Evolutionary conservation across 148 eudicot genomes (phyloP).

Genomic region (Vaccinium myrtillus): DNA sequence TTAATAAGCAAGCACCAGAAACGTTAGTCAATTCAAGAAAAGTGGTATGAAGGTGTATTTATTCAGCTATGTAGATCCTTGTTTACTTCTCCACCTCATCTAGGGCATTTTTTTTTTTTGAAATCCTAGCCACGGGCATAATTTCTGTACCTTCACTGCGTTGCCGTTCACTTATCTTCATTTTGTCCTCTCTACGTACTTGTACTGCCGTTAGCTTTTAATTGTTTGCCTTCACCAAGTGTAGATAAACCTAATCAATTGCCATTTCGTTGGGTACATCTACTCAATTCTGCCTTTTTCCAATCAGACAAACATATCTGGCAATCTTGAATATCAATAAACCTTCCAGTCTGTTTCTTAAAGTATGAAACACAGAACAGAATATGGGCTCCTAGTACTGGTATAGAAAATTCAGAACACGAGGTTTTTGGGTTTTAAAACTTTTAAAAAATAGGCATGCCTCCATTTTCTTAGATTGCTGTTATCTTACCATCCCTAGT

Average conservation of each 20-base stretch:
- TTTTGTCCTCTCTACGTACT: background rate
- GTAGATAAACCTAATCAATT: background rate
- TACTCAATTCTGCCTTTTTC: background rate
- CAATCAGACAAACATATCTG: background rate
- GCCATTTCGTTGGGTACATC: background rate
- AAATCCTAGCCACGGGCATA: background rate
- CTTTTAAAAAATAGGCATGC: background rate
- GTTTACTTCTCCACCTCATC: conserved; percentile 3
- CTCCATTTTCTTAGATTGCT: background rate
- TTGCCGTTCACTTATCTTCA: background rate
- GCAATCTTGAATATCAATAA: background rate
- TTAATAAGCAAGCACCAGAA: background rate
- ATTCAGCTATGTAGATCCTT: background rate
- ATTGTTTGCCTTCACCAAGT: background rate
- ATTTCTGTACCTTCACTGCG: background rate
- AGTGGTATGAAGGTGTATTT: background rate
- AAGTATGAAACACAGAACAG: background rate
- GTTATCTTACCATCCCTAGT: background rate
- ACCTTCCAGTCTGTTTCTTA: background rate
- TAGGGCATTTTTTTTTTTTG: background rate
- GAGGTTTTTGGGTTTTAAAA: background rate
- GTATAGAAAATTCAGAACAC: background rate
- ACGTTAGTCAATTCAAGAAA: background rate
- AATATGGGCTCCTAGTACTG: background rate
- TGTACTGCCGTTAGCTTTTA: too few species aligned